A percentile compares a stretch with the other conserved stretches of the same genome.
These are phyloP conservation scores for Flammula alnicola DNA, from an alignment of 1,284 basidiomycete genomes.

Conservation along the genomic window DNA sequence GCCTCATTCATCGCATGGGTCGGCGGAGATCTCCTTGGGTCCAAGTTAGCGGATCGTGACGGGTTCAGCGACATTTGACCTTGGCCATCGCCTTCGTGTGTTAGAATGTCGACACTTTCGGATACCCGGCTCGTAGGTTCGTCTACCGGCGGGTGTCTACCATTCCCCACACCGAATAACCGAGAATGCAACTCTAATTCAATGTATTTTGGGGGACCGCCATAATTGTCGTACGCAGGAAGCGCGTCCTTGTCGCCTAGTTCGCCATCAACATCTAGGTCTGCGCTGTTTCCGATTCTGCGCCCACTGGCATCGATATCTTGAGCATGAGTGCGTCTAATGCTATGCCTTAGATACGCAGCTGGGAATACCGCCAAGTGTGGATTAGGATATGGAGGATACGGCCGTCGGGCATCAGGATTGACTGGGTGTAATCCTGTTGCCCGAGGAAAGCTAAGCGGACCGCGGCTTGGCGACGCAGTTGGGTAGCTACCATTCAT, in stretches of 20 bases:
- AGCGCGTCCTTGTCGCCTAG: constrained; percentile 46
- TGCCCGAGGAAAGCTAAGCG: too few species aligned
- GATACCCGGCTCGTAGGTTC: not conserved
- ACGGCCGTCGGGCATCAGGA: not conserved
- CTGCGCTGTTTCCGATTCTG: constrained; percentile 10
- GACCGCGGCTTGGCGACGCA: not conserved
- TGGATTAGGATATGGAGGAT: constrained; percentile 13
- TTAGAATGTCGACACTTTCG: not conserved
- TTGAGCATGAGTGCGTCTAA: constrained; percentile 30
- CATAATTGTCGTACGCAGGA: constrained; percentile 48
- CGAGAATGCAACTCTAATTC: constrained; percentile 14
- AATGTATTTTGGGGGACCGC: constrained; percentile 48
- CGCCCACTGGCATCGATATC: constrained; percentile 45
- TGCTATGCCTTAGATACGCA: constrained; percentile 14
- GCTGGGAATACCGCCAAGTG: constrained; percentile 18
- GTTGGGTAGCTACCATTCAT: not conserved
- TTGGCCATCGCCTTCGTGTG: not conserved
- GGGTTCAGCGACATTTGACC: not conserved
- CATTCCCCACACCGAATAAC: constrained; percentile 10
- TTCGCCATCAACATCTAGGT: constrained; percentile 30
- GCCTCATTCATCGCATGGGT: too few species aligned
- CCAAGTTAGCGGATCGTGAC: too few species aligned
- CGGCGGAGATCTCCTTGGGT: too few species aligned
- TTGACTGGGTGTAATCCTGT: constrained; percentile 8
- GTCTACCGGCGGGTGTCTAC: not conserved